Evolutionary conservation across 2,329 filamentous ascomycete species (phyloP).

Genomic region (Purpureocillium takamizusanense): DNA sequence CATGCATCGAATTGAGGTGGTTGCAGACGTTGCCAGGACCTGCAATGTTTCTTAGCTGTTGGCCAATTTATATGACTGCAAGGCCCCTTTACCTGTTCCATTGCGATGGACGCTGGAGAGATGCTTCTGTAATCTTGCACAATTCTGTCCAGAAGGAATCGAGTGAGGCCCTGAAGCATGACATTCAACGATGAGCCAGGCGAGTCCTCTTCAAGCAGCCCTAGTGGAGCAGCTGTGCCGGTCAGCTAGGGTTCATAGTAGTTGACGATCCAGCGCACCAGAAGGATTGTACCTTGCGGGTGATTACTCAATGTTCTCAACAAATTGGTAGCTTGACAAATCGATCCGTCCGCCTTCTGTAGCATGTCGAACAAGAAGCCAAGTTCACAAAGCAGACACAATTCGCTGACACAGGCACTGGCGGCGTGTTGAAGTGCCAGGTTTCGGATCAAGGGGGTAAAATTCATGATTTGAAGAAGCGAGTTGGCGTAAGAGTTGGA

Average conservation of each 20-base stretch:
- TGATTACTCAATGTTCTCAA: slow-evolving; percentile 81
- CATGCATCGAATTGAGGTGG: slow-evolving; percentile 71
- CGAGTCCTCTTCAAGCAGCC: slow-evolving; percentile 76
- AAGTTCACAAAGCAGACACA: slow-evolving; percentile 85
- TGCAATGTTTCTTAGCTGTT: not conserved
- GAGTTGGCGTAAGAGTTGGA: slow-evolving; percentile 94
- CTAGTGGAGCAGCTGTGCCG: slow-evolving; percentile 55
- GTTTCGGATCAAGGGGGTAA: slow-evolving; percentile 82
- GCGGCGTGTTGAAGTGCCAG: slow-evolving; percentile 82
- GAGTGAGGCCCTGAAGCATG: slow-evolving; percentile 78
- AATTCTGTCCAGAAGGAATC: slow-evolving; percentile 79
- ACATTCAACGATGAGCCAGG: slow-evolving; percentile 63
- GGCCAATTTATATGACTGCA: not conserved
- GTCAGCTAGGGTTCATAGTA: no score
- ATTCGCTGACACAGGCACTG: slow-evolving; percentile 70
- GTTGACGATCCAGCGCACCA: not conserved
- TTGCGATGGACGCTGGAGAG: slow-evolving; percentile 47
- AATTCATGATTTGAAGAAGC: slow-evolving; percentile 82
- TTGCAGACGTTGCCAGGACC: slow-evolving; percentile 60
- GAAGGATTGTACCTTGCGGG: slow-evolving; percentile 50
- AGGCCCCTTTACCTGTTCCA: slow-evolving; percentile 54
- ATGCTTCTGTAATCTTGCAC: slow-evolving; percentile 66
- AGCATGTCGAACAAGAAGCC: slow-evolving; percentile 98
- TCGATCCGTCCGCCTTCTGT: slow-evolving; percentile 86
- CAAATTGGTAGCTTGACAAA: slow-evolving; percentile 93